phyloP scores from a whole-genome alignment of 2,329 filamentous ascomycete species.

The Colletotrichum horii region DNA sequence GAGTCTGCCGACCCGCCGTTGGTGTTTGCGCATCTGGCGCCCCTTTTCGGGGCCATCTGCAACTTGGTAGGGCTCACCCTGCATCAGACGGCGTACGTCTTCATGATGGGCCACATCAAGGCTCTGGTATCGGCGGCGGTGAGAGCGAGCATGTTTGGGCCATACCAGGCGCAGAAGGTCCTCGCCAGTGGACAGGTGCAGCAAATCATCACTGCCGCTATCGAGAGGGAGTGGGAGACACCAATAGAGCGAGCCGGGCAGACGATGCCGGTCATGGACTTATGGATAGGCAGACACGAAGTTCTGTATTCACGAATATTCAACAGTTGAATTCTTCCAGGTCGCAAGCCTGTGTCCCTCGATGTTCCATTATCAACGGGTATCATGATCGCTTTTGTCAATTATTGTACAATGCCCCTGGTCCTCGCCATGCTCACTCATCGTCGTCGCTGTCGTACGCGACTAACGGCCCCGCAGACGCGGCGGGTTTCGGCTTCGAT shows the following conservation, averaged over 20 bases:
- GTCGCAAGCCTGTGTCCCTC: slow-evolving; percentile 1
- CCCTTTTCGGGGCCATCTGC: slow-evolving; percentile 72
- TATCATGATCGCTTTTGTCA: slow-evolving; percentile 17
- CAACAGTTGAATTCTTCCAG: slow-evolving; percentile 64
- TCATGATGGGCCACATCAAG: slow-evolving; percentile 78
- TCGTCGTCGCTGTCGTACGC: slow-evolving; percentile 89
- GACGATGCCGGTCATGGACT: slow-evolving; percentile 77
- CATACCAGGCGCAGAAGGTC: slow-evolving; percentile 78
- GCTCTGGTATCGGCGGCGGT: slow-evolving; percentile 79
- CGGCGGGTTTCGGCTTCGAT: slow-evolving; percentile 57
- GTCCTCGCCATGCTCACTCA: slow-evolving; percentile 31
- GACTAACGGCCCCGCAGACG: slow-evolving; percentile 74
- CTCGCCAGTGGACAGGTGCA: slow-evolving; percentile 68
- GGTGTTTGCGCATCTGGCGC: slow-evolving; percentile 62
- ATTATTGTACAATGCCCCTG: slow-evolving; percentile 74
- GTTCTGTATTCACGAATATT: slow-evolving; percentile 85
- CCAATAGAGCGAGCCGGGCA: slow-evolving; percentile 73
- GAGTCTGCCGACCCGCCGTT: slow-evolving; percentile 1
- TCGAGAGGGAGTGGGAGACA: slow-evolving; percentile 65
- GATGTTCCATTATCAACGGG: slow-evolving; percentile 20
- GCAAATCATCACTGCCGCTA: slow-evolving; percentile 58
- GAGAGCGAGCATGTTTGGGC: slow-evolving; percentile 77
- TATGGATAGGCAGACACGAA: slow-evolving; percentile 86
- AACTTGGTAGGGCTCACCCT: slow-evolving; percentile 63
- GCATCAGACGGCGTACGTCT: slow-evolving; percentile 74